Evolutionary conservation across 2,329 filamentous ascomycete species (phyloP).

Genomic region (Alternaria sp.): DNA sequence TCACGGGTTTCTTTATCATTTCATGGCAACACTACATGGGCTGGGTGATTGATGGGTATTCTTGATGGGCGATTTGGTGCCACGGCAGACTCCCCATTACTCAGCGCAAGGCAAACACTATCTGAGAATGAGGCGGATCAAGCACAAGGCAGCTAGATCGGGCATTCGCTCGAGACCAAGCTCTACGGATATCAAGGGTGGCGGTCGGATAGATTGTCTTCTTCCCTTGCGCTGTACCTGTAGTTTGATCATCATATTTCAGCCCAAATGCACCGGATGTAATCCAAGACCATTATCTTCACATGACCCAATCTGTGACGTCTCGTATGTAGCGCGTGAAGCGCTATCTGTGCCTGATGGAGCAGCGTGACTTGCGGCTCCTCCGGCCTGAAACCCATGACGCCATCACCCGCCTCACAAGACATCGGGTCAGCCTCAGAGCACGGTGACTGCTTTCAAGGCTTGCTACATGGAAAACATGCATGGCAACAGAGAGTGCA

Average conservation of each 20-base stretch:
- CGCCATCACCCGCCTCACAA: conserved; percentile 39
- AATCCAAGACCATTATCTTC: conserved; percentile 11
- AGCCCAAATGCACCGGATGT: conserved; percentile 30
- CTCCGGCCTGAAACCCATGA: conserved; percentile 41
- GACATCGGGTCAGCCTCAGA: neutral
- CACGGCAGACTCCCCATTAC: conserved; percentile 10
- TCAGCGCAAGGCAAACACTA: conserved; percentile 17
- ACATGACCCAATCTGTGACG: conserved; percentile 6
- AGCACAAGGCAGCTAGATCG: conserved; percentile 6
- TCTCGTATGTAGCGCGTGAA: conserved; percentile 18
- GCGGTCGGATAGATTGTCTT: conserved; percentile 16
- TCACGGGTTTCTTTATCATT: conserved; percentile 32
- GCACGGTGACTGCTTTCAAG: conserved; percentile 1
- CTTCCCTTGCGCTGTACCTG: conserved; percentile 27
- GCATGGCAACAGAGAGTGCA: neutral
- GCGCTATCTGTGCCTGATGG: conserved; percentile 26
- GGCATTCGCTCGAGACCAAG: neutral
- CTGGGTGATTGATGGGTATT: conserved; percentile 26
- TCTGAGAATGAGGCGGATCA: conserved; percentile 6
- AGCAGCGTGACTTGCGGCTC: conserved; percentile 45
- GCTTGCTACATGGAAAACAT: neutral
- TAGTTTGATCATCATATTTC: conserved; percentile 31
- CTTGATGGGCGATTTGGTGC: conserved; percentile 17
- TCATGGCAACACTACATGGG: conserved; percentile 29
- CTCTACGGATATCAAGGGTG: neutral